Evolutionary conservation across 306 rosid species (phyloP), one percentile per base, ranked within the genome.

Genomic region (Ceratonia siliqua): DNA sequence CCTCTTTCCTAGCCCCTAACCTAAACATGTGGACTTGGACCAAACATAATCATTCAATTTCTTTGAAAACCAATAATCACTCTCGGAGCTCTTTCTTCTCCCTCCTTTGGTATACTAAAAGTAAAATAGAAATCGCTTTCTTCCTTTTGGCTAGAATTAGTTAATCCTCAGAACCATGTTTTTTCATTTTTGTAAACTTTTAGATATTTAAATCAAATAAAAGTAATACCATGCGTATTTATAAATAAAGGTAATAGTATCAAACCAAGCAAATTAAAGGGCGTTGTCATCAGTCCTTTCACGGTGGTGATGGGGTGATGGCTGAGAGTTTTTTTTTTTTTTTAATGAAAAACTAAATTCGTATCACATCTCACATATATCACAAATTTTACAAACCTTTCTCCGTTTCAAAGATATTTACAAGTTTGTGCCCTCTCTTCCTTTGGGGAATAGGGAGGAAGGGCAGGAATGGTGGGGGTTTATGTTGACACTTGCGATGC

Each of bases 361-460:
- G 50, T 46, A 67, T 74, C 28, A 71, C 73, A 35, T 46, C 62
- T 74, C 28, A 71, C 73, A 35, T 45, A 56, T 82, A 36, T 25
- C 77, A 83, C 83, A 84, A 82, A 82, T 59, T 82, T 71, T 74
- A 80, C 88, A 83, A 78, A 66, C 74, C 74, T 82, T 62, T 74
- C 78, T 83, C 77, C 69, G 56, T 59, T 28, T 76, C 79, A 74
- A 18, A 70, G 84, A 83, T 89, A 89, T 88, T 83, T 86, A 92
- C 96, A 88, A 68, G 61, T 59, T 66, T 35, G 2, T 55, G 20
- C 41, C 55, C 72, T 35, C 45, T 70, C 21, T 18, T 2, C 45
- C 41, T 71, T 57, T 3, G 3, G 24, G 62, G 68, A 6, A n/a
- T n/a, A n/a, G n/a, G n/a, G n/a, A n/a, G n/a, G n/a, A n/a, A n/a